Evolutionary conservation across 108 stramenopile genomes (phyloP), one percentile per base, ranked within the genome.

Genomic region (Conticribra guillardii): DNA sequence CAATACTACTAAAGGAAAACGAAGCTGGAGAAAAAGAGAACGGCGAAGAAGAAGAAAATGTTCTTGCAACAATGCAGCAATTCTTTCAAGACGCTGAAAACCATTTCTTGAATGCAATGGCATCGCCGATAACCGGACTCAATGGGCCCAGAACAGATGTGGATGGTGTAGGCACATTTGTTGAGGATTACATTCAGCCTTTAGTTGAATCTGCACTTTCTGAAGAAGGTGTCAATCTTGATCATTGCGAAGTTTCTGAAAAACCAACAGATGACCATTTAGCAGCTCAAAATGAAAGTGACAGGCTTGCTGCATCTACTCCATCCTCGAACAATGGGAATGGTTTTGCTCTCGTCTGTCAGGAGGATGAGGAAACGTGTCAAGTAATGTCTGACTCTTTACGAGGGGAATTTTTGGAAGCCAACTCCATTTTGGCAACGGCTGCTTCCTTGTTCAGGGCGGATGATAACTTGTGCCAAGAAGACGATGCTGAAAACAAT

Each of bases 371-470:
- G n/a, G n/a, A n/a, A n/a, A n/a, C n/a, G n/a, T n/a, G n/a, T n/a
- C n/a, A n/a, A n/a, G n/a, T 55, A 22, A 52, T 46, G 15, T 34
- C 60, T 0, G 69, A 71, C 29, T 71, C 58, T 14, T 45, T 71
- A 21, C 32, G 57, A 30, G 58, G 55, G 32, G 58, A 37, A 28
- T 71, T 71, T 19, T 21, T 55, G 4, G 33, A 46, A 24, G 66
- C 66, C 5, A 54, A 55, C 33, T 67, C 66, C 29, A 54, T 60
- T 19, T 26, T 71, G 49, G 59, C 50, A 52, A 47, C 69, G 21
- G 69, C 58, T 17, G 48, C 59, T 4, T 41, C 69, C 21, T n/a
- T 24, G 18, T 9, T 47, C 41, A 26, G n/a, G n/a, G n/a, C n/a
- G n/a, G n/a, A n/a, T n/a, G n/a, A n/a, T n/a, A n/a, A n/a, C n/a